Evolutionary conservation across 495 filamentous ascomycete genomes (phyloP).

Genomic region (Penicillium goetzii): DNA sequence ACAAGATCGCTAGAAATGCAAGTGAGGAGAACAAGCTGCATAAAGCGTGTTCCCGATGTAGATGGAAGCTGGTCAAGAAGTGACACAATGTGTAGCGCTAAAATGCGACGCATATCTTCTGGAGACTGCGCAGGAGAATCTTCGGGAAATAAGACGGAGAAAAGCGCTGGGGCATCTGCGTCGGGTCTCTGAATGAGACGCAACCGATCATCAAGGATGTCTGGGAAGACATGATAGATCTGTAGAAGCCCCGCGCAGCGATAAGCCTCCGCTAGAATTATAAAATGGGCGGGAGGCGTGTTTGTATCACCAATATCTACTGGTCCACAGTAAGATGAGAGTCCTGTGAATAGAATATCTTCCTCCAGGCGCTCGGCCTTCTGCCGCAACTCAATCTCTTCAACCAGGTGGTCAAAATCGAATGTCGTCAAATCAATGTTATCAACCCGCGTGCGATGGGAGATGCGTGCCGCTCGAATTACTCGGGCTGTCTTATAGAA

Average conservation of each 20-base stretch:
- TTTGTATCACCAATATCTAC: constrained; percentile 32
- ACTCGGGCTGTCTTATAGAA: constrained; percentile 31
- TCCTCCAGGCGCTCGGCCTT: constrained; percentile 29
- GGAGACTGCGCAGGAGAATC: constrained; percentile 13
- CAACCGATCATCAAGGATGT: constrained; percentile 27
- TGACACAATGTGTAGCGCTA: constrained; percentile 32
- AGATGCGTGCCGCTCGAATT: constrained; percentile 24
- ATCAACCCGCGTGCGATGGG: constrained; percentile 17
- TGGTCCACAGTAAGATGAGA: constrained; percentile 31
- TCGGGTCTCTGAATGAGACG: constrained; percentile 15
- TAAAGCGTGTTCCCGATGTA: constrained; percentile 30
- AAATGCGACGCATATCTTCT: constrained; percentile 23
- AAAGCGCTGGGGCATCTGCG: constrained; percentile 23
- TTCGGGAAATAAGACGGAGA: constrained; percentile 23
- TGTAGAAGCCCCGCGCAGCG: constrained; percentile 32
- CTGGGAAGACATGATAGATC: constrained; percentile 34
- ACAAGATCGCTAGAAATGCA: constrained; percentile 35
- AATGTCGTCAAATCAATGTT: constrained; percentile 21
- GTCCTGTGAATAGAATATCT: constrained; percentile 27
- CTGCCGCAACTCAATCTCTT: constrained; percentile 28
- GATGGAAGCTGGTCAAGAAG: constrained; percentile 31
- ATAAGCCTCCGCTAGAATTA: constrained; percentile 32
- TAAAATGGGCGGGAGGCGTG: constrained; percentile 33
- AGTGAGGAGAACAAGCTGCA: constrained; percentile 30
- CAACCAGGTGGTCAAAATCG: constrained; percentile 26